Percentiles rank a stretch among this genome's conserved stretches.
phyloP scores from a whole-genome alignment of 2,329 filamentous ascomycete genomes.

The Monilinia aucupariae region DNA sequence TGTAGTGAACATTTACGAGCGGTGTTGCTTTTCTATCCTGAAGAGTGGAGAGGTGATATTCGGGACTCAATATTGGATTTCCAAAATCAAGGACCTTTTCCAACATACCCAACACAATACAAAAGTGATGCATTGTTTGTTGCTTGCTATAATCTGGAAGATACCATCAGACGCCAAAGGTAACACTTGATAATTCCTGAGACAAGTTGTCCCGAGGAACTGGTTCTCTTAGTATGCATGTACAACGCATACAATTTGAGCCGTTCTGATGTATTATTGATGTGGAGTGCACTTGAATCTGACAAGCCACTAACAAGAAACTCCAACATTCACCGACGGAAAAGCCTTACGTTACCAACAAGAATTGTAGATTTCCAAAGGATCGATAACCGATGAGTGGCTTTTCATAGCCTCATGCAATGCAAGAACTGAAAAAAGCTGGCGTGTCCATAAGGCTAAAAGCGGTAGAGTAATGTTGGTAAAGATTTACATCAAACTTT shows the following conservation, averaged over 20 bases:
- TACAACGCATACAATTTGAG: slow-evolving; percentile 14
- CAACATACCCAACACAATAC: slow-evolving; percentile 7
- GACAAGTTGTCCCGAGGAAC: slow-evolving; percentile 13
- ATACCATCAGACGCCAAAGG: slow-evolving; percentile 2
- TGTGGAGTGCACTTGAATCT: slow-evolving; percentile 15
- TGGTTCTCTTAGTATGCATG: slow-evolving; percentile 14
- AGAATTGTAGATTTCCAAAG: background rate
- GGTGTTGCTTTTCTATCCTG: background rate
- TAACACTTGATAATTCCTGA: slow-evolving; percentile 1
- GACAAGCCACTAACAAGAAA: slow-evolving; percentile 12
- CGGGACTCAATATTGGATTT: slow-evolving; percentile 12
- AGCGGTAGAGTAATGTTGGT: slow-evolving; percentile 23
- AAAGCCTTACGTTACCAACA: background rate
- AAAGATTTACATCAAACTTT: slow-evolving; percentile 4
- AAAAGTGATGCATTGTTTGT: slow-evolving; percentile 3
- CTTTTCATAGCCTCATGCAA: slow-evolving; percentile 19
- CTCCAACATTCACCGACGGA: slow-evolving; percentile 9
- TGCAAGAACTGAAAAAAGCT: slow-evolving; percentile 23
- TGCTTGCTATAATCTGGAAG: background rate
- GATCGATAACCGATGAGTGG: background rate
- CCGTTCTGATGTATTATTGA: slow-evolving; percentile 3
- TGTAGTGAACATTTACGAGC: slow-evolving; percentile 4
- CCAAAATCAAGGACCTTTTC: slow-evolving; percentile 25
- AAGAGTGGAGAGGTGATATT: slow-evolving; percentile 6
- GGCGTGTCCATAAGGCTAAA: slow-evolving; percentile 24